A percentile compares a stretch with the other conserved stretches of the same genome.
These are phyloP conservation scores for Tricladium varicosporioides DNA, from an alignment of 2,329 filamentous ascomycete genomes.

Conservation along the genomic window DNA sequence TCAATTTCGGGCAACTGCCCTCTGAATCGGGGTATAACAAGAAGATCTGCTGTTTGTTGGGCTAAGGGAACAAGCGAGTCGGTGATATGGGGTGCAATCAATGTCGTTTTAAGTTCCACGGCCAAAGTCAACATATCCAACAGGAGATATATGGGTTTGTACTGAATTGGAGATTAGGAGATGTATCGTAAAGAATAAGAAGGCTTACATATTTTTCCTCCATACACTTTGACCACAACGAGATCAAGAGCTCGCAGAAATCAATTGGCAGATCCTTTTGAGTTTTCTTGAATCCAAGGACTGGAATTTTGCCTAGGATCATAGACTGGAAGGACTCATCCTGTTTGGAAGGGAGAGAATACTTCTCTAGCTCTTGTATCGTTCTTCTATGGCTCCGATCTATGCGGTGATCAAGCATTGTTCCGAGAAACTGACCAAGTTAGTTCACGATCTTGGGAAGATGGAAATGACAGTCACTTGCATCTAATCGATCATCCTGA, in stretches of 20 bases:
- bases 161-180: constrained; percentile 38
- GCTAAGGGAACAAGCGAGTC: constrained; percentile 53
- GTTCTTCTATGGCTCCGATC: constrained; percentile 54
- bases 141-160: constrained; percentile 63
- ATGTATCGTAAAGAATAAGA: neutral
- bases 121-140: constrained; percentile 63
- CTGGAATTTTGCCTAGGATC: constrained; percentile 65
- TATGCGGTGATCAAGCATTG: constrained; percentile 33
- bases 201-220: constrained; percentile 49
- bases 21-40: constrained; percentile 44
- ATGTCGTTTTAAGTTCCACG: constrained; percentile 58
- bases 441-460: no score
- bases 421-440: constrained; percentile 31
- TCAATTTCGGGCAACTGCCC: constrained; percentile 46
- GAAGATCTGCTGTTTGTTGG: constrained; percentile 55
- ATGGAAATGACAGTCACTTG: constrained; percentile 17
- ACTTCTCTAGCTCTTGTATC: constrained; percentile 65
- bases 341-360: constrained; percentile 63
- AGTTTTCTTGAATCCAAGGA: constrained; percentile 50
- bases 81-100: constrained; percentile 58
- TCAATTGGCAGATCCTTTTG: constrained; percentile 54
- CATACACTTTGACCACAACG: constrained; percentile 67
- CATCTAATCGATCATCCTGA: constrained; percentile 41
- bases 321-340: constrained; percentile 61
- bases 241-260: constrained; percentile 62